Evolutionary conservation across 192 early-diverging fungal genomes (phyloP), one percentile per base, ranked within the genome.

Genomic region (Backusella morwellensis): DNA sequence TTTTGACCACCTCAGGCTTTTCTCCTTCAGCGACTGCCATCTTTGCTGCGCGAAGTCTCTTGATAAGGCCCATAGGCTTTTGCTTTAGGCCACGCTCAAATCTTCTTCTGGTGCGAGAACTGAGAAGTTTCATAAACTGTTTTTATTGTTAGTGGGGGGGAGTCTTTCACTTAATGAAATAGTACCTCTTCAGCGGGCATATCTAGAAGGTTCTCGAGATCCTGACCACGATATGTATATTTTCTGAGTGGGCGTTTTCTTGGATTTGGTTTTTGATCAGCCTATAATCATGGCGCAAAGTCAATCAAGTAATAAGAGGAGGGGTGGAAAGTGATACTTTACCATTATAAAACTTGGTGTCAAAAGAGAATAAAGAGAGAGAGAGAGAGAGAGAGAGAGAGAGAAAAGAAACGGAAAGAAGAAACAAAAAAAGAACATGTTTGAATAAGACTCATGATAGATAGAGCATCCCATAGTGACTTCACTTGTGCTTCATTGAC

Each of bases 51-150:
- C 97, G 95, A 82, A 99, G 94, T 93, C 97, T 99, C 93, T 98
- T 98, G 92, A 99, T 99, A 68, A 98, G 86, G 67, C 93, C 92
- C 96, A 99, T 98, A 75, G 97, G 96, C 93, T 97, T 98, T 85
- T 95, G 91, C 92, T 96, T 97, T 23, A 63, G 89, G 77, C 97
- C 97, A 83, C 97, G 95, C 89, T 97, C 93, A 92, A 99, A 99
- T 85, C 94, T 91, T 91, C 97, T 92, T 90, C 97, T 93, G 77
- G 93, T 94, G 84, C 97, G 95, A 86, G 92, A 88, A 85, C 96
- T 91, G 77, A 99, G 94, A 78, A 97, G 88, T 75, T 96, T 91
- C 86, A 96, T 95, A 82, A 99, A 91, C 91, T 94, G n/a, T 11
- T 35, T 17, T 6, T 71, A 34, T 29, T 70, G 9, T 35, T 34